Evolutionary conservation across 345 rosid species (phyloP), one percentile per base, ranked within the genome.

Genomic region (Psidium guajava): DNA sequence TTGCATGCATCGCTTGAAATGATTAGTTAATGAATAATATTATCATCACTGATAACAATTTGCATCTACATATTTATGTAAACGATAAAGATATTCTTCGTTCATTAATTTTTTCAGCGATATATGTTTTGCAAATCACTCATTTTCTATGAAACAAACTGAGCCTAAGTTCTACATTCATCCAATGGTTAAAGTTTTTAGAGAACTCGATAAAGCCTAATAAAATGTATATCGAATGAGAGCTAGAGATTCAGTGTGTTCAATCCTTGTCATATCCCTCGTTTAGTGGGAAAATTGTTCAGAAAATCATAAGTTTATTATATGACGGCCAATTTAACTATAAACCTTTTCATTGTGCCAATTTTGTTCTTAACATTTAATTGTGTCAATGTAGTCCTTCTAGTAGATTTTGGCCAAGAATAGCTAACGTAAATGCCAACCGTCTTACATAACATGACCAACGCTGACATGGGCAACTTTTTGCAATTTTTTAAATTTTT

Each of bases 301-400:
- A 59, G 6, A n/a, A 59, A 59, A 13, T 13, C 1, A 1, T 27
- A 27, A 27, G 6, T 9, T 0, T 59, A 59, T 59, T 27, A 2
- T 59, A 27, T 0, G 0, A 1, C 0, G 0, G 2, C 9, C 3
- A 59, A 59, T 59, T 27, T 27, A 57, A 57, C 5, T 0, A 0
- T 57, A 57, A 25, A 57, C n/a, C 0, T 57, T 57, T 57, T 11
- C 25, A 11, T 25, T 57, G 3, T 57, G 6, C 11, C 3, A 25
- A 57, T 57, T 27, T 59, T 27, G 5, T 59, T 16, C 36, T 36
- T 2, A 36, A 36, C 36, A 36, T 36, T 36, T 36, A 36, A 36
- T 36, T 36, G 36, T 36, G 36, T 3, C 18, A 59, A 27, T 59
- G 6, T 27, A 27, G 14, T 13, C 1, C 12, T 27, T 59, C 0